These are phyloP conservation scores for Whalleya microplaca DNA, from an alignment of 2,329 filamentous ascomycete genomes.

Conservation along the genomic window DNA sequence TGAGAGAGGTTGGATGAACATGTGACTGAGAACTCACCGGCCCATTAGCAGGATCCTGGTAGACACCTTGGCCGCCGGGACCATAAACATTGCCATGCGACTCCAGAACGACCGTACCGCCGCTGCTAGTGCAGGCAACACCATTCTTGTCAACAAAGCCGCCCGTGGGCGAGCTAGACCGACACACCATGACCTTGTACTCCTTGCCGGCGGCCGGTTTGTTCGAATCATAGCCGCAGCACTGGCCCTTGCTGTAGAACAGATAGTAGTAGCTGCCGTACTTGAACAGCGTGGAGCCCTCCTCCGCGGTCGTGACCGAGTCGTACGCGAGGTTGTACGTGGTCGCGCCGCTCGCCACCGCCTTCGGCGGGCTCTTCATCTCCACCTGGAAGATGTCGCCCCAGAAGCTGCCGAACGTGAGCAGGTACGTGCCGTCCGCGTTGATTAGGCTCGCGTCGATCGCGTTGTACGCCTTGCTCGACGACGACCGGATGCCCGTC, in stretches of 20 bases:
- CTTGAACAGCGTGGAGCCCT: slow-evolving; percentile 58
- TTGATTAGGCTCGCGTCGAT: slow-evolving; percentile 62
- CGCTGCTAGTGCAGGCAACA: slow-evolving; percentile 38
- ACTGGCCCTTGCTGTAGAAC: slow-evolving; percentile 62
- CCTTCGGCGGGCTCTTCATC: slow-evolving; percentile 47
- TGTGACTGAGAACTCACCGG: slow-evolving; percentile 25
- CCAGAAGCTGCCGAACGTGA: slow-evolving; percentile 74
- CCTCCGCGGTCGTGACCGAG: slow-evolving; percentile 51
- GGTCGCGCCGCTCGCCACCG: slow-evolving; percentile 48
- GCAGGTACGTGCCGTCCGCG: slow-evolving; percentile 46
- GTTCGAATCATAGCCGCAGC: slow-evolving; percentile 57
- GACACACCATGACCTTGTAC: slow-evolving; percentile 66
- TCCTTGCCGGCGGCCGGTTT: slow-evolving; percentile 57
- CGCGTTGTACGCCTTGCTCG: slow-evolving; percentile 56
- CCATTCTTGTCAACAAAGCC: slow-evolving; percentile 44
- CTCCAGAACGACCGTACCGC: slow-evolving; percentile 64
- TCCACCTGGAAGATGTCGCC: slow-evolving; percentile 62
- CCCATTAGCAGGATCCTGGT: slow-evolving; percentile 36
- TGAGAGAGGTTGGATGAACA: not conserved
- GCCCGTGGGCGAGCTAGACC: slow-evolving; percentile 53
- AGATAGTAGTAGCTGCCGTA: slow-evolving; percentile 62
- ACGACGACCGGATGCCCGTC: slow-evolving; percentile 52
- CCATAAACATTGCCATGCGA: slow-evolving; percentile 65
- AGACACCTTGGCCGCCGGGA: slow-evolving; percentile 62
- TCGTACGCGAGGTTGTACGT: slow-evolving; percentile 58